Evolutionary conservation across 306 rosid species (phyloP).

Genomic region (Vicia villosa): DNA sequence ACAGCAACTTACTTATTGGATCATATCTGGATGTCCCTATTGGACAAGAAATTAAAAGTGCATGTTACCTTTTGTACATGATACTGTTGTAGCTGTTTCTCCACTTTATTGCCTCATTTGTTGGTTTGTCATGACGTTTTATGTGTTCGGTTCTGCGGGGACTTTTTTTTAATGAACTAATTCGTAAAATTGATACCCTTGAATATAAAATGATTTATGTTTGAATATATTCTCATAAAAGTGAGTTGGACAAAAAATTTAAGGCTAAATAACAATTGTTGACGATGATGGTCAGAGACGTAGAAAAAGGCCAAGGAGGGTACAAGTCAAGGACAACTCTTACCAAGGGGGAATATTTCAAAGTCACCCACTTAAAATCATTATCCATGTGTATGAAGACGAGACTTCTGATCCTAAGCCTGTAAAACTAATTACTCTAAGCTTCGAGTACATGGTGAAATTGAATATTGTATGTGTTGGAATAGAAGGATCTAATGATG

Average conservation of each 20-base stretch:
- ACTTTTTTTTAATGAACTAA: not conserved
- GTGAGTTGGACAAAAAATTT: no score
- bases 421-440: slow-evolving; percentile 65
- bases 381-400: slow-evolving; percentile 68
- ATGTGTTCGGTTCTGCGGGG: not conserved
- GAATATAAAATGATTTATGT: no score
- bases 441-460: slow-evolving; percentile 81
- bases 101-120: slow-evolving; percentile 32
- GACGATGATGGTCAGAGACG: slow-evolving; percentile 96
- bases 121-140: slow-evolving; percentile 23
- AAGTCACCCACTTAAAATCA: slow-evolving; percentile 80
- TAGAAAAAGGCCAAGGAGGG: slow-evolving; percentile 84
- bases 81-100: slow-evolving; percentile 32
- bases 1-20: slow-evolving; percentile 68
- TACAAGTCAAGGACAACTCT: slow-evolving; percentile 67
- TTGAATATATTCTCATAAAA: no score
- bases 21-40: slow-evolving; percentile 87
- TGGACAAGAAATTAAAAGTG: slow-evolving; percentile 82
- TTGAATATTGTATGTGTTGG: slow-evolving; percentile 88
- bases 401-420: slow-evolving; percentile 69
- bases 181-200: no score
- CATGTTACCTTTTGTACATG: slow-evolving; percentile 59
- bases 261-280: slow-evolving; percentile 34
- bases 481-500: slow-evolving; percentile 76
- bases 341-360: slow-evolving; percentile 76